Evolutionary conservation across 805 yeast species (phyloP).

Genomic region (Cyberlindnera bimundalis): DNA sequence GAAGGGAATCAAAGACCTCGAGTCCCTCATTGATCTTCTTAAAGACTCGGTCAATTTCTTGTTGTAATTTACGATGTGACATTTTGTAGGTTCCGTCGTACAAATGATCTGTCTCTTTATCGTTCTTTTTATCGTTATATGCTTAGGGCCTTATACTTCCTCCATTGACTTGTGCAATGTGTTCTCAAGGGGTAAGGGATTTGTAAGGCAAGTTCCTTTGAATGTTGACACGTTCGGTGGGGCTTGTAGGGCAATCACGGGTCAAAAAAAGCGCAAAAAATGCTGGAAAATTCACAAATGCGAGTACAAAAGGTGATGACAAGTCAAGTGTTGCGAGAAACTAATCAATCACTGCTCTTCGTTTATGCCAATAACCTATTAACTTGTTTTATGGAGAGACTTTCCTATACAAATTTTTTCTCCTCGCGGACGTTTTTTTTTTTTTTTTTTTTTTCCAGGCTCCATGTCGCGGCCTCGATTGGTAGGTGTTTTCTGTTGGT

Average conservation of each 20-base stretch:
- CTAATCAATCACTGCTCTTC: too few relatives aligned
- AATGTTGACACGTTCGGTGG: too few relatives aligned
- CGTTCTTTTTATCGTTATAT: not conserved
- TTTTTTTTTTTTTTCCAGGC: not conserved
- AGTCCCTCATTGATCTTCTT: constrained; percentile 92
- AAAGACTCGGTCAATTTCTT: constrained; percentile 83
- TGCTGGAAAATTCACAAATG: too few relatives aligned
- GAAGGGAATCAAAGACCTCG: constrained; percentile 74
- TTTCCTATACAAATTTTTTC: constrained; percentile 2
- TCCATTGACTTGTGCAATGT: not conserved
- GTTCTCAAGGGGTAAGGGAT: too few relatives aligned
- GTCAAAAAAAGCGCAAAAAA: too few relatives aligned
- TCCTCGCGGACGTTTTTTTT: constrained; percentile 1
- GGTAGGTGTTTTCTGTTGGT: not conserved
- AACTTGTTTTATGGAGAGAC: not conserved
- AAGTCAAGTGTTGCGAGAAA: too few relatives aligned
- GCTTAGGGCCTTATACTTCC: not conserved
- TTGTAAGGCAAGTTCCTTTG: too few relatives aligned
- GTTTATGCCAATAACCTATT: not conserved
- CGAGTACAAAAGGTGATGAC: too few relatives aligned
- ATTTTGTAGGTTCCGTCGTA: constrained; percentile 7
- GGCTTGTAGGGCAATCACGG: too few relatives aligned
- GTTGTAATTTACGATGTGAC: constrained; percentile 29
- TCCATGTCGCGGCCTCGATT: not conserved
- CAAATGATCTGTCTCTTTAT: too few relatives aligned